Percentiles rank a stretch among this genome's conserved stretches.
Conservation (phyloP, 2,329 filamentous ascomycete species). For the Pseudonectria foliicola region DNA sequence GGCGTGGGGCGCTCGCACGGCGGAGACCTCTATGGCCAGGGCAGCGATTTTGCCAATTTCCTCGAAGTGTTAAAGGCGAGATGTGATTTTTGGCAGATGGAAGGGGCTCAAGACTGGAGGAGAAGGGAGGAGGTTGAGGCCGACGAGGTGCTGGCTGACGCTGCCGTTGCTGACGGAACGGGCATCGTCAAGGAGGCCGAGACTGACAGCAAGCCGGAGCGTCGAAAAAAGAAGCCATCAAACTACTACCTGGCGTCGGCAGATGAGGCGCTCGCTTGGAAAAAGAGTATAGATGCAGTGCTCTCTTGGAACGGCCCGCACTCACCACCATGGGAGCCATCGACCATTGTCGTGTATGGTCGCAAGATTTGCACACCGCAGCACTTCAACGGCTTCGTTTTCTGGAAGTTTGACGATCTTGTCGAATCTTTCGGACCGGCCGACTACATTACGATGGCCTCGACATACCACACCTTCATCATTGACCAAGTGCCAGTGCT, state of each 20-base stretch:
- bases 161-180: neutral
- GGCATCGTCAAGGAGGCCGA: neutral
- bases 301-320: conserved; percentile 15
- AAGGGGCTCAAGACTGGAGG: conserved; percentile 65
- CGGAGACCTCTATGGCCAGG: conserved; percentile 46
- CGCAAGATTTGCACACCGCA: conserved; percentile 53
- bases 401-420: conserved; percentile 62
- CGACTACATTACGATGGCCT: conserved; percentile 76
- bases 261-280: conserved; percentile 25
- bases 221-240: conserved; percentile 18
- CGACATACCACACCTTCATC: conserved; percentile 71
- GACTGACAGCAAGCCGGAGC: conserved; percentile 9
- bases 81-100: conserved; percentile 82
- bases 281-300: conserved; percentile 13
- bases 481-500: conserved; percentile 64
- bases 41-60: conserved; percentile 69
- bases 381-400: conserved; percentile 49
- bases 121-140: conserved; percentile 38
- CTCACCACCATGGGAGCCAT: conserved; percentile 34
- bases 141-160: conserved; percentile 1
- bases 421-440: conserved; percentile 67
- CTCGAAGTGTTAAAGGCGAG: conserved; percentile 68
- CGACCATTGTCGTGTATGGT: conserved; percentile 51
- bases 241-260: conserved; percentile 22
- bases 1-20: conserved; percentile 30